A percentile compares a stretch with the other conserved stretches of the same genome.
These are phyloP conservation scores for Microsporum audouinii DNA, from an alignment of 2,329 filamentous ascomycete species.

Conservation along the genomic window DNA sequence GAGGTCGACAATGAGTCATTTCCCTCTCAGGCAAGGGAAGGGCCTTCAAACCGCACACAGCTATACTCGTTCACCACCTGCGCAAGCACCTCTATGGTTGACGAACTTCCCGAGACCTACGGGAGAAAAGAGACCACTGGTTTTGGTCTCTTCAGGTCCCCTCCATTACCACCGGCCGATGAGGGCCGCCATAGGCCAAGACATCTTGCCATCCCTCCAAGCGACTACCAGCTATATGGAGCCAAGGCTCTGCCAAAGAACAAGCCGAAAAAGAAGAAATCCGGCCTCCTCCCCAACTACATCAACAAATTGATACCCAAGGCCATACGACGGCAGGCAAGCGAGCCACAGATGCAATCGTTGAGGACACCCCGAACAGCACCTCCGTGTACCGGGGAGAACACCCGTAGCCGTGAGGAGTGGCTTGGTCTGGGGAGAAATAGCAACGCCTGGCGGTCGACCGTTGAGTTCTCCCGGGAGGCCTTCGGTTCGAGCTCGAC, in stretches of 20 bases:
- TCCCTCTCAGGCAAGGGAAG: neutral
- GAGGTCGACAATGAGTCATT: neutral
- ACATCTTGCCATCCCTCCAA: slow-evolving; percentile 20
- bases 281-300: neutral
- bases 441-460: neutral
- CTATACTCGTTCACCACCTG: slow-evolving; percentile 10
- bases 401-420: neutral
- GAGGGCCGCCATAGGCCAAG: neutral
- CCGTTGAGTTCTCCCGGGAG: neutral
- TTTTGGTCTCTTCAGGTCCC: slow-evolving; percentile 5
- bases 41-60: slow-evolving; percentile 1
- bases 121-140: neutral
- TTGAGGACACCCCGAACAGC: neutral
- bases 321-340: neutral
- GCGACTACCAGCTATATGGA: slow-evolving; percentile 22
- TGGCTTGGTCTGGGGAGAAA: neutral
- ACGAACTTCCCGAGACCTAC: neutral
- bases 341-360: neutral
- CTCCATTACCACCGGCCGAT: neutral
- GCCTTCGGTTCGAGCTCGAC: neutral
- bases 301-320: slow-evolving; percentile 4
- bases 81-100: neutral
- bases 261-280: slow-evolving; percentile 2
- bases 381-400: neutral
- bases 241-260: slow-evolving; percentile 15